phyloP scores from a whole-genome alignment of 805 yeast species.

The Metschnikowia continentalis region DNA sequence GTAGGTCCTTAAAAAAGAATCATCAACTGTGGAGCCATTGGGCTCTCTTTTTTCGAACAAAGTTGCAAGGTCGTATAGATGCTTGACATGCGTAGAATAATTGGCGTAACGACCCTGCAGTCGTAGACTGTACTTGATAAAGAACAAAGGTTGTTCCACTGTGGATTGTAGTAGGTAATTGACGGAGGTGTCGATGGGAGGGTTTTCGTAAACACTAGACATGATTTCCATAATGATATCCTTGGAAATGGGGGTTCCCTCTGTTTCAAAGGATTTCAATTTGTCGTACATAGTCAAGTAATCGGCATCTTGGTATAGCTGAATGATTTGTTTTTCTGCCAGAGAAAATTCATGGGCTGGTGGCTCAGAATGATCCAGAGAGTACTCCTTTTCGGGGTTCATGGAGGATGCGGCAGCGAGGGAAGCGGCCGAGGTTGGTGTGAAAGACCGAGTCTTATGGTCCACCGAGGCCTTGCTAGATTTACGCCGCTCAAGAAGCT shows the following conservation, averaged over 20 bases:
- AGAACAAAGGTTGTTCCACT: conserved; percentile 13
- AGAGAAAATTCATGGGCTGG: background rate
- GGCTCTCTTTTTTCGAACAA: conserved; percentile 14
- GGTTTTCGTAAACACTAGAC: conserved; percentile 10
- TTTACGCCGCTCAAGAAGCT: conserved; percentile 1
- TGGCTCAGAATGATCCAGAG: background rate
- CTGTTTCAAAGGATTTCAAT: conserved; percentile 7
- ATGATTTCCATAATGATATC: conserved; percentile 14
- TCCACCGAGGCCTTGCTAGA: background rate
- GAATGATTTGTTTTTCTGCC: conserved; percentile 15
- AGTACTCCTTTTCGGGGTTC: background rate
- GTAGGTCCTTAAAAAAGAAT: conserved; percentile 22
- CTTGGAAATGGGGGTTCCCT: conserved; percentile 6
- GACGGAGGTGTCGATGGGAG: conserved; percentile 10
- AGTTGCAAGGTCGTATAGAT: conserved; percentile 20
- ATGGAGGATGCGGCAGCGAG: background rate
- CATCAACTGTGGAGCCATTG: conserved; percentile 6
- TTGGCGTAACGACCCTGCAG: conserved; percentile 2
- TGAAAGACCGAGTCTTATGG: background rate
- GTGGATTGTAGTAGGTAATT: conserved; percentile 12
- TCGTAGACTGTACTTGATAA: conserved; percentile 10
- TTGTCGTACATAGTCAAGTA: conserved; percentile 10
- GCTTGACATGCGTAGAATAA: conserved; percentile 19
- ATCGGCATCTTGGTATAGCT: conserved; percentile 10
- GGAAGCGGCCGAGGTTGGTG: background rate